Conservation (phyloP, 495 filamentous ascomycete genomes). For the Stereocaulon alpinum region DNA sequence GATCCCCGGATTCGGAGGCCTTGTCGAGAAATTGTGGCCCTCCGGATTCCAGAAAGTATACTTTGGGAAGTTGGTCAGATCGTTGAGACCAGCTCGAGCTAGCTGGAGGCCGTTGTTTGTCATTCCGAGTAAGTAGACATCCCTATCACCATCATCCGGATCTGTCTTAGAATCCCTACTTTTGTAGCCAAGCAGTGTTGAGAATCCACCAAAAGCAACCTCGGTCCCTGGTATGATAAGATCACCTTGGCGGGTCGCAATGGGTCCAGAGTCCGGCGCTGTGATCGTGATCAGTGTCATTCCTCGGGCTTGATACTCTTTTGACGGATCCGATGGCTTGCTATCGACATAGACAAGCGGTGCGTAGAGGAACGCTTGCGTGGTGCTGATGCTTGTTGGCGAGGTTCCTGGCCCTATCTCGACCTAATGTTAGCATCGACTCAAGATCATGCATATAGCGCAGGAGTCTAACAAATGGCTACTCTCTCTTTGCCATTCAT, state of each 20-base stretch:
- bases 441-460: not conserved
- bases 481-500: constrained; percentile 22
- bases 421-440: not conserved
- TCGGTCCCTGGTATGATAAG: constrained; percentile 23
- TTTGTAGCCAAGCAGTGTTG: constrained; percentile 19
- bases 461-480: constrained; percentile 22
- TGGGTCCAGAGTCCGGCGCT: constrained; percentile 18
- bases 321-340: constrained; percentile 23
- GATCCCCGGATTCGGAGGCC: constrained; percentile 11
- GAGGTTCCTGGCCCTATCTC: constrained; percentile 24
- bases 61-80: constrained; percentile 15
- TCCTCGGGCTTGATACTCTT: constrained; percentile 23
- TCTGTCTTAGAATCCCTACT: constrained; percentile 8
- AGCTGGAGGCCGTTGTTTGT: constrained; percentile 20
- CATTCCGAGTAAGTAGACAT: constrained; percentile 23
- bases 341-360: constrained; percentile 25
- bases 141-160: constrained; percentile 15
- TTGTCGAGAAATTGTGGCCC: constrained; percentile 15
- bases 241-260: constrained; percentile 21
- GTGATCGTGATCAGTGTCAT: constrained; percentile 24
- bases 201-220: constrained; percentile 22
- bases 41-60: constrained; percentile 21
- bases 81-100: constrained; percentile 21
- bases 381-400: constrained; percentile 21
- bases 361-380: constrained; percentile 22